Evolutionary conservation across 2,329 filamentous ascomycete species (phyloP).

Genomic region (Fusarium sp.): DNA sequence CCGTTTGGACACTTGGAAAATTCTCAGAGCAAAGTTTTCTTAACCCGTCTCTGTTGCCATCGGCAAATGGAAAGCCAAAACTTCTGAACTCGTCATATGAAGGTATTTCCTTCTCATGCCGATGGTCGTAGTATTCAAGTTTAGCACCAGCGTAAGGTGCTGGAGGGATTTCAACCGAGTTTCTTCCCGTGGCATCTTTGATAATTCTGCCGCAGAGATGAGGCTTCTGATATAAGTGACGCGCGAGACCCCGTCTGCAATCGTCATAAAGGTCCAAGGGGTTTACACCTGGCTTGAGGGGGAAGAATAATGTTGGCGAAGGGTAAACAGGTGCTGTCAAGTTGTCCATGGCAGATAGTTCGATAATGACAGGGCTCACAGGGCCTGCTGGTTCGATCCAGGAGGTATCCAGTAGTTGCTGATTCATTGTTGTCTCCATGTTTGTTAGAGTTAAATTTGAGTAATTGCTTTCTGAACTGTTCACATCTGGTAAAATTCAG

Average conservation of each 20-base stretch:
- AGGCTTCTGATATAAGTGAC: neutral
- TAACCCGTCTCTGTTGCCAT: neutral
- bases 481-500: rapidly evolving
- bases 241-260: neutral
- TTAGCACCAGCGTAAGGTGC: neutral
- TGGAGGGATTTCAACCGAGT: neutral
- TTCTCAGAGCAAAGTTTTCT: neutral
- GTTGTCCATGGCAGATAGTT: neutral
- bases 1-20: neutral
- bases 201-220: neutral
- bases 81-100: neutral
- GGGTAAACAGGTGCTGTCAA: neutral
- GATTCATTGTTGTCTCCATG: neutral
- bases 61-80: neutral
- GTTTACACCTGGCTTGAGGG: neutral
- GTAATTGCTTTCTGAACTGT: neutral
- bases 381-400: neutral
- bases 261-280: neutral
- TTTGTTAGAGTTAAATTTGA: no score
- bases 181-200: neutral
- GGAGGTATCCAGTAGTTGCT: neutral
- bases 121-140: neutral
- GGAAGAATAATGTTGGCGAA: neutral
- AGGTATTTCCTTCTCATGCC: neutral
- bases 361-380: neutral